Conservation (phyloP, 2,329 filamentous ascomycete species). For the Ceratocystis ficicola region DNA sequence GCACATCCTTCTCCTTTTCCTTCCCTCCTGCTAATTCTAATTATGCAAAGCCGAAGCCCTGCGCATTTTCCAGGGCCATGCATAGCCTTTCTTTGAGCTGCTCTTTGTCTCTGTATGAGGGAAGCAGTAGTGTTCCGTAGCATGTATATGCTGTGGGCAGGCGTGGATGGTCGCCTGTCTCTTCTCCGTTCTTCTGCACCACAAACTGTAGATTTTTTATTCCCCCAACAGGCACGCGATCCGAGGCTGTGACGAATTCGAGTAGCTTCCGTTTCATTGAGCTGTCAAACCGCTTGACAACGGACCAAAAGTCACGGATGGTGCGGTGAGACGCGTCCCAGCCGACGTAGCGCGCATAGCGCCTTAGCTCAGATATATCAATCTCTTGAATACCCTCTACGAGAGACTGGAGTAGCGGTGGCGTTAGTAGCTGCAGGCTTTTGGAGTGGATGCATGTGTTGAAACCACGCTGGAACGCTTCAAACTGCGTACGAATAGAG, state of each 20-base stretch:
- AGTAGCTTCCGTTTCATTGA: constrained; percentile 63
- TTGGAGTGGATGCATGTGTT: constrained; percentile 57
- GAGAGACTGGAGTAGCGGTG: constrained; percentile 58
- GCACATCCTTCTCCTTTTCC: background rate
- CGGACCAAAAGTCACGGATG: constrained; percentile 71
- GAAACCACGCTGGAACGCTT: constrained; percentile 74
- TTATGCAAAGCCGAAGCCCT: constrained; percentile 76
- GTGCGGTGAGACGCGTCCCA: constrained; percentile 59
- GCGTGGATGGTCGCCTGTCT: constrained; percentile 40
- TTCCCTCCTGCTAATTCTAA: no score
- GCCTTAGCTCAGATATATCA: constrained; percentile 59
- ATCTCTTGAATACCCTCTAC: constrained; percentile 77
- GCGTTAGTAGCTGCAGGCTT: constrained; percentile 59
- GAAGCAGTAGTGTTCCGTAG: constrained; percentile 76
- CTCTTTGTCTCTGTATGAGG: constrained; percentile 62
- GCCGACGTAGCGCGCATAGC: constrained; percentile 65
- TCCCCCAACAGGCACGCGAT: constrained; percentile 79
- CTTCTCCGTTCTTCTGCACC: constrained; percentile 63
- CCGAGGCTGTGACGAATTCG: constrained; percentile 90
- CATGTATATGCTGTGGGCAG: constrained; percentile 86
- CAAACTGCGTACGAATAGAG: constrained; percentile 63
- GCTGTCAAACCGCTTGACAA: constrained; percentile 56
- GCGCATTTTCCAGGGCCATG: constrained; percentile 78
- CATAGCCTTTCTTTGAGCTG: constrained; percentile 61
- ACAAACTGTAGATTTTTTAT: constrained; percentile 72